These are phyloP conservation scores for Taphrina pruni DNA, from an alignment of 1,139 yeast species.

Conservation along the genomic window DNA sequence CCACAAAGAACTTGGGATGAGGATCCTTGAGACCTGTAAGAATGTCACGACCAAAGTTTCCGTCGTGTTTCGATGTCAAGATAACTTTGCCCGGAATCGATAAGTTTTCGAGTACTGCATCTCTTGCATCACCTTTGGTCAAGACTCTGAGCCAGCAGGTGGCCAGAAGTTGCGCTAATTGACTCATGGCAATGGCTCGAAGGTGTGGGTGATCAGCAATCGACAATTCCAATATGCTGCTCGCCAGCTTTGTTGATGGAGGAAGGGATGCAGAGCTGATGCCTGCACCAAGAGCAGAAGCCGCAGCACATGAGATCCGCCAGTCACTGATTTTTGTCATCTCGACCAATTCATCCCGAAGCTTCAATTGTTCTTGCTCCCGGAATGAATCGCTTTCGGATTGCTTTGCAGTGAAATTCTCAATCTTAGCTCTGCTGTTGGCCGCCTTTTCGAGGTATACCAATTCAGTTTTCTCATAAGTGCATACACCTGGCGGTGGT, in stretches of 20 bases:
- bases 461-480: conserved; percentile 13
- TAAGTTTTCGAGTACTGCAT: conserved; percentile 46
- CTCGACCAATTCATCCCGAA: conserved; percentile 26
- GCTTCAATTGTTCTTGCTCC: conserved; percentile 24
- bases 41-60: conserved; percentile 57
- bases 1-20: conserved; percentile 50
- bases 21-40: conserved; percentile 60
- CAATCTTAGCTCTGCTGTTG: not conserved
- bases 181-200: conserved; percentile 67
- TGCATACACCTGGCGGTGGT: conserved; percentile 34
- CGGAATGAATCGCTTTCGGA: conserved; percentile 17
- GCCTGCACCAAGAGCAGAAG: conserved; percentile 62
- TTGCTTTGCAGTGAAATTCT: not conserved
- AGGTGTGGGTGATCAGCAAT: conserved; percentile 76
- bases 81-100: conserved; percentile 55
- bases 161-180: conserved; percentile 63
- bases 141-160: conserved; percentile 62
- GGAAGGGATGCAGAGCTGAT: conserved; percentile 56
- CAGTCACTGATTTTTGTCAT: conserved; percentile 58
- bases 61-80: conserved; percentile 54
- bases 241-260: conserved; percentile 54
- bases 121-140: conserved; percentile 60
- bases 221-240: conserved; percentile 61
- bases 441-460: not conserved
- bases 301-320: conserved; percentile 66